These are phyloP conservation scores for Fomitiporia mediterranea DNA, from an alignment of 1,284 basidiomycete species.

Conservation along the genomic window DNA sequence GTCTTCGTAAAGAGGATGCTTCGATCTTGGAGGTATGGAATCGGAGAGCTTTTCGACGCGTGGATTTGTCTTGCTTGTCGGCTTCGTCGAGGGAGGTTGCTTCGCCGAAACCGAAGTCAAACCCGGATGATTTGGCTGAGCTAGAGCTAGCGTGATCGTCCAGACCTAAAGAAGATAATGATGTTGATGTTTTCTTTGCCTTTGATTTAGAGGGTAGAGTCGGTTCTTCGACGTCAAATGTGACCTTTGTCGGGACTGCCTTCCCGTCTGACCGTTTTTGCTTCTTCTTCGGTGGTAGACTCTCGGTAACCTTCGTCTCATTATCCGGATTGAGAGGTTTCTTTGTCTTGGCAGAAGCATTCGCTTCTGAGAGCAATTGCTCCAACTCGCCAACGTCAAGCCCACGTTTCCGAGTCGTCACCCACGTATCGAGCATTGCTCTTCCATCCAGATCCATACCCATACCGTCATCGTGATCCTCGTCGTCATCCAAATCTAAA, in stretches of 20 bases:
- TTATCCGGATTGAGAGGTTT: conserved; percentile 13
- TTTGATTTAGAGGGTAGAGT: conserved; percentile 34
- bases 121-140: conserved; percentile 24
- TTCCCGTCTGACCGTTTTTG: conserved; percentile 32
- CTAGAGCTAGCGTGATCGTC: no score
- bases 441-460: conserved; percentile 19
- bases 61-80: conserved; percentile 79
- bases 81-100: conserved; percentile 59
- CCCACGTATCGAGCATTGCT: conserved; percentile 25
- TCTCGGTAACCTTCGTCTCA: conserved; percentile 26
- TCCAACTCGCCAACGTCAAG: conserved; percentile 53
- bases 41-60: conserved; percentile 72
- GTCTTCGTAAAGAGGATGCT: conserved; percentile 63
- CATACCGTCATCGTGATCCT: background rate
- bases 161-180: no score
- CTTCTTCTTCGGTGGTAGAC: conserved; percentile 36
- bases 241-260: conserved; percentile 30
- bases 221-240: conserved; percentile 74
- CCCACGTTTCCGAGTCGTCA: conserved; percentile 24
- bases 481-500: conserved; percentile 26
- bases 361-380: conserved; percentile 51
- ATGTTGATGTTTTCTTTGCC: conserved; percentile 26
- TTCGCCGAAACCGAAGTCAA: conserved; percentile 64
- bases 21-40: conserved; percentile 87
- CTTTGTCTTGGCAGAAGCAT: no score